A percentile compares a stretch with the other conserved stretches of the same genome.
phyloP scores from a whole-genome alignment of 139 green algal genomes.

The Tetradesmus obliquus region DNA sequence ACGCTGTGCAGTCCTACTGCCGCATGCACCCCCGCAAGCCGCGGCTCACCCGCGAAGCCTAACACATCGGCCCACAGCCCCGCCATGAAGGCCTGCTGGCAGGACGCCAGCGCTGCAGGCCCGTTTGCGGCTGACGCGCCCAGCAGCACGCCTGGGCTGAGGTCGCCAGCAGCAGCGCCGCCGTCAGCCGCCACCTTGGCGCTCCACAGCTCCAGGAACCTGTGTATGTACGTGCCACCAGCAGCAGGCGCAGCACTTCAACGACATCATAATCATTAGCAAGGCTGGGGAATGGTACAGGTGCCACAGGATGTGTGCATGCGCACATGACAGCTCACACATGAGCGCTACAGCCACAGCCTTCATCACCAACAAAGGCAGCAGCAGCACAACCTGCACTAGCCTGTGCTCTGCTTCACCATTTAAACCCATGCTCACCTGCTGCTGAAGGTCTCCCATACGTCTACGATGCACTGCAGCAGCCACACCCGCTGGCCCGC shows the following conservation, averaged over 20 bases:
- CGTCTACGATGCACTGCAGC: slow-evolving; percentile 57
- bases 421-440: not conserved
- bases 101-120: slow-evolving; percentile 46
- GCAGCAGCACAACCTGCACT: not conserved
- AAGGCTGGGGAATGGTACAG: too few relatives aligned
- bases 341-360: not conserved
- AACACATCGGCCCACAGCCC: slow-evolving; percentile 81
- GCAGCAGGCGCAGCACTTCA: not conserved
- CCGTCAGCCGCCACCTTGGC: slow-evolving; percentile 12
- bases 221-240: not conserved
- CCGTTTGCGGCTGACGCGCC: slow-evolving; percentile 40
- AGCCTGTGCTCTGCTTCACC: not conserved
- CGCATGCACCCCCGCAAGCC: too few relatives aligned
- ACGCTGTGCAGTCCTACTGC: not conserved
- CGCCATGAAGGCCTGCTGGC: slow-evolving; percentile 82
- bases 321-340: too few relatives aligned
- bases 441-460: slow-evolving; percentile 78
- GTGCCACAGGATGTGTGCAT: too few relatives aligned
- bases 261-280: too few relatives aligned
- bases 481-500: slow-evolving; percentile 66
- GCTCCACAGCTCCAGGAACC: slow-evolving; percentile 83
- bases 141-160: slow-evolving; percentile 62
- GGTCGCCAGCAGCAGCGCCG: slow-evolving; percentile 49
- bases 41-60: slow-evolving; percentile 56
- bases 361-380: not conserved